Conservation (phyloP, 148 eudicot species). For the Persicaria tinctoria region DNA sequence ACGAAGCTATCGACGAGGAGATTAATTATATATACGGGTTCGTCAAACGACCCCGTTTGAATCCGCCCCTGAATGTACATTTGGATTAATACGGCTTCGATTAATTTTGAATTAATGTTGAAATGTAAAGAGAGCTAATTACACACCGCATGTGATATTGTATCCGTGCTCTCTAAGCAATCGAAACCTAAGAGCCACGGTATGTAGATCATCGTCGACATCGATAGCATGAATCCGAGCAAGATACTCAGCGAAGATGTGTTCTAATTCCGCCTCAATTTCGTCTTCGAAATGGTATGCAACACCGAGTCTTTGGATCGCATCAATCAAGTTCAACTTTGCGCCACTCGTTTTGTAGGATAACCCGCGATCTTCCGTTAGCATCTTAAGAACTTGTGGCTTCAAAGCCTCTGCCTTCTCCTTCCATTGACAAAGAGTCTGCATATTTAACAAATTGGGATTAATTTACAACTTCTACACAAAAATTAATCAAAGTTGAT, state of each 20-base stretch:
- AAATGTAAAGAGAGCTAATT: background rate
- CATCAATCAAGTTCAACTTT: slow-evolving; percentile 16
- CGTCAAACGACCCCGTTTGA: too few relatives aligned
- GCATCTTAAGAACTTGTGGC: background rate
- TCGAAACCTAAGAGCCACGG: slow-evolving; percentile 15
- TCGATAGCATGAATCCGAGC: background rate
- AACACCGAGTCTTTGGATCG: slow-evolving; percentile 21
- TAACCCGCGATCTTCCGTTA: background rate
- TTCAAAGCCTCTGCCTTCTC: background rate
- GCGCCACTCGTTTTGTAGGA: background rate
- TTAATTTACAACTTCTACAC: too few relatives aligned
- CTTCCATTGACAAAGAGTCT: background rate
- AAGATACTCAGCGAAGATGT: background rate
- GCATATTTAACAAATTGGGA: background rate
- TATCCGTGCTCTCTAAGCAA: slow-evolving; percentile 18
- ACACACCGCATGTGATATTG: slow-evolving; percentile 11
- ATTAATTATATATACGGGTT: too few relatives aligned
- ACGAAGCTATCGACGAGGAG: too few relatives aligned
- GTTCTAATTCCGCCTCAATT: slow-evolving; percentile 14
- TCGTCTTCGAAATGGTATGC: slow-evolving; percentile 24
- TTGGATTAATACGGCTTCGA: background rate
- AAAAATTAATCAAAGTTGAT: too few relatives aligned
- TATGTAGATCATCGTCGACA: slow-evolving; percentile 12
- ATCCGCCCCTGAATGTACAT: too few relatives aligned
- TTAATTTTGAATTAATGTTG: too few relatives aligned